Evolutionary conservation across 2,329 filamentous ascomycete genomes (phyloP).

Genomic region (Thielaviopsis euricoi): DNA sequence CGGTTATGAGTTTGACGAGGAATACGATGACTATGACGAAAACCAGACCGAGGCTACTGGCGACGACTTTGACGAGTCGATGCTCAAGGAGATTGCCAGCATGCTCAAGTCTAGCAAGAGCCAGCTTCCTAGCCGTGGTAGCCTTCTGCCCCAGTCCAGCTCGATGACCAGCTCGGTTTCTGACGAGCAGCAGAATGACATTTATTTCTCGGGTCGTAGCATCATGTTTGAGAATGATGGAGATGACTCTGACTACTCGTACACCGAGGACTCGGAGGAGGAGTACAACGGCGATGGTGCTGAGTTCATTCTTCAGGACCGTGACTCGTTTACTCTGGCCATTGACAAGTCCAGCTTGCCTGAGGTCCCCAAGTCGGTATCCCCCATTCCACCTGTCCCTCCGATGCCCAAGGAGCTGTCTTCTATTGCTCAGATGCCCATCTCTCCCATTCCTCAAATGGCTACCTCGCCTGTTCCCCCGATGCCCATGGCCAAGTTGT

Average conservation of each 20-base stretch:
- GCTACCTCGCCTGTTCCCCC: background rate
- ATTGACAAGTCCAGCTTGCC: conserved; percentile 2
- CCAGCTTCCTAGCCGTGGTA: conserved; percentile 29
- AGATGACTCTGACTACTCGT: conserved; percentile 20
- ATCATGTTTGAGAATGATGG: conserved; percentile 17
- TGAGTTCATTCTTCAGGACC: conserved; percentile 8
- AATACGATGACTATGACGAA: conserved; percentile 19
- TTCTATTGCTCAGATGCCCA: background rate
- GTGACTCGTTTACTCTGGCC: conserved; percentile 7
- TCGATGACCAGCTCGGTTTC: conserved; percentile 9
- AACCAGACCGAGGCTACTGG: conserved; percentile 24
- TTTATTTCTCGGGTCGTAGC: background rate
- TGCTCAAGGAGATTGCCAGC: conserved; percentile 47
- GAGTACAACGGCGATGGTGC: conserved; percentile 12
- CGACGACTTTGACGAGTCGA: conserved; percentile 43
- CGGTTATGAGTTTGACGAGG: conserved; percentile 19
- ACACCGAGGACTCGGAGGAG: conserved; percentile 14
- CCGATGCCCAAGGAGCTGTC: background rate
- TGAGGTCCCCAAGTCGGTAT: conserved; percentile 1
- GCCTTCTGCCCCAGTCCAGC: conserved; percentile 25
- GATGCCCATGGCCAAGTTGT: conserved; percentile 1
- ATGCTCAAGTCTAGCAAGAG: conserved; percentile 35
- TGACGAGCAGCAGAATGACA: background rate
- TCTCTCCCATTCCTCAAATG: background rate
- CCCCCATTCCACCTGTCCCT: background rate